These are phyloP conservation scores for Daedalea quercina DNA, from an alignment of 768 basidiomycete genomes.

Conservation along the genomic window DNA sequence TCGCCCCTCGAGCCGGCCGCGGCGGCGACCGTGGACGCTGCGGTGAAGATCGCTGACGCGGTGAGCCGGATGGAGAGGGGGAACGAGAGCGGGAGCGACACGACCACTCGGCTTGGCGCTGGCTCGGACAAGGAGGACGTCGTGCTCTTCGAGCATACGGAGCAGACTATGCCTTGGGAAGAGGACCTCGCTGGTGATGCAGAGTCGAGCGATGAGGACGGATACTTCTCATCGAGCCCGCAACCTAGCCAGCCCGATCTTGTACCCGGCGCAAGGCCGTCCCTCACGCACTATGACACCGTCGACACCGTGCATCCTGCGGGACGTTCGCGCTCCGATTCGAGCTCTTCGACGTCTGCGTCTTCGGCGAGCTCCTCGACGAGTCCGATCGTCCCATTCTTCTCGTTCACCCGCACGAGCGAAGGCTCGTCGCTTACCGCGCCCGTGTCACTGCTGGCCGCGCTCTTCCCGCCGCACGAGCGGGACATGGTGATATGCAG, in stretches of 20 bases:
- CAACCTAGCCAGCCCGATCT: neutral
- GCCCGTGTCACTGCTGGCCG: constrained; percentile 57
- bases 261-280: neutral
- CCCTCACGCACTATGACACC: constrained; percentile 7
- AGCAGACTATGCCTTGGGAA: constrained; percentile 1
- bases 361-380: constrained; percentile 7
- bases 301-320: neutral
- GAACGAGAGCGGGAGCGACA: constrained; percentile 18
- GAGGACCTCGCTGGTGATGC: constrained; percentile 7
- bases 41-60: neutral
- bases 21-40: neutral
- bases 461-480: constrained; percentile 64
- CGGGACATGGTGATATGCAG: constrained; percentile 71
- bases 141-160: constrained; percentile 4
- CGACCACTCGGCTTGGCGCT: constrained; percentile 16
- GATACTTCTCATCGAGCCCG: constrained; percentile 1
- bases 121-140: constrained; percentile 17
- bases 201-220: constrained; percentile 4
- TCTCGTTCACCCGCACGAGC: constrained; percentile 70
- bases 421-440: constrained; percentile 77
- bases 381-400: constrained; percentile 51
- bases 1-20: neutral
- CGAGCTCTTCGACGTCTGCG: neutral
- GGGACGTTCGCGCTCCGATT: constrained; percentile 11
- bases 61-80: constrained; percentile 10